A percentile compares a stretch with the other conserved stretches of the same genome.
These are phyloP conservation scores for Peronospora destructor DNA, from an alignment of 352 stramenopile genomes.

Conservation along the genomic window DNA sequence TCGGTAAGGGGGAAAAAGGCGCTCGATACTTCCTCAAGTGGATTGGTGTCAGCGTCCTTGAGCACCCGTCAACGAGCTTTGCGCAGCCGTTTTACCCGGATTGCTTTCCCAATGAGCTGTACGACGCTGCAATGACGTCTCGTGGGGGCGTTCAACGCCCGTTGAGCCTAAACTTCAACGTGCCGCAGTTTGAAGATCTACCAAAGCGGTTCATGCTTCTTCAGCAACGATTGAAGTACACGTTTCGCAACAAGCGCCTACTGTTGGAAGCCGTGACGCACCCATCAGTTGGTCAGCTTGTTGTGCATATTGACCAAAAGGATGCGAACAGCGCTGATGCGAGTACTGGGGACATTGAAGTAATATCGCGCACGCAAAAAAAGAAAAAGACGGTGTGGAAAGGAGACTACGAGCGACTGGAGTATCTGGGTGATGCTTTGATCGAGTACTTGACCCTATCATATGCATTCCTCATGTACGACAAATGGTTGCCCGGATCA, in stretches of 20 bases:
- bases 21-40: conserved; percentile 70
- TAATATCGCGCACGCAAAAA: conserved; percentile 26
- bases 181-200: conserved; percentile 54
- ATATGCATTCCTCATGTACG: conserved; percentile 68
- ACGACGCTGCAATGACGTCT: conserved; percentile 28
- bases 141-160: conserved; percentile 16
- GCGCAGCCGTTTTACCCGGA: conserved; percentile 53
- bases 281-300: conserved; percentile 56
- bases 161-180: conserved; percentile 45
- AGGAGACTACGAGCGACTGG: conserved; percentile 84
- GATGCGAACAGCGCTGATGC: conserved; percentile 12
- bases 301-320: conserved; percentile 41
- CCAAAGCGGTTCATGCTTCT: conserved; percentile 44
- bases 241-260: conserved; percentile 67
- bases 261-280: conserved; percentile 76
- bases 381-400: conserved; percentile 51
- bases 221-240: conserved; percentile 78
- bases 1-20: conserved; percentile 62
- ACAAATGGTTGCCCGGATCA: conserved; percentile 68
- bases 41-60: conserved; percentile 61
- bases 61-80: conserved; percentile 36
- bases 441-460: conserved; percentile 87
- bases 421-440: conserved; percentile 85
- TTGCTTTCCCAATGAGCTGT: conserved; percentile 58
- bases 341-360: conserved; percentile 11